Base-by-base conservation (phyloP, 768 basidiomycete genomes). In the Galerina sulciceps region DNA sequence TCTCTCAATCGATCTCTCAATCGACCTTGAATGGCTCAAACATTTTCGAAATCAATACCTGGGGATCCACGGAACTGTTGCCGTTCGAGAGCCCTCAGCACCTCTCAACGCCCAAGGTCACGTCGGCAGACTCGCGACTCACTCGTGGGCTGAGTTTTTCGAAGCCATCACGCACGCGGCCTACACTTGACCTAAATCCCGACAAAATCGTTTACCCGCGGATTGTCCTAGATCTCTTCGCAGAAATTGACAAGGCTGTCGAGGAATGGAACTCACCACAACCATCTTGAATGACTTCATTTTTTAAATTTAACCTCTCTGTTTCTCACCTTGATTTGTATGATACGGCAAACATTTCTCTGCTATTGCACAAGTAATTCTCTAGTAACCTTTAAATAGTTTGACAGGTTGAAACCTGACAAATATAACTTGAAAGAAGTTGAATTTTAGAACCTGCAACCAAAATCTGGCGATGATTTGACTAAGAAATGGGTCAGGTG, bases 241-340 rank as follows among this genome's bases (percentile, higher is more conserved):
- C 52, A 10, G 74, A 77, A 37, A 64, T 78, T 3, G 75, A 80
- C 44, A 54, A 61, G 42, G 74, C 68, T 10, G 72, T 76, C 55
- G 59, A 50, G 47, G 70, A 71, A 56, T 79, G 77, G 77, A 62
- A 46, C 36, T 35, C 37, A 44, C 34, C 22, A 34, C 17, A 17
- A 36, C 10, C 26, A 37, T 35, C 34, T n/a, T 45, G 50, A 26
- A 18, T 45, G 41, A 45, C 35, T 36, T 15, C 14, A 26, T 49
- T 18, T 41, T 42, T 11, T 58, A n/a, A n/a, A 34, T 23, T 49
- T 17, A 36, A 31, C 26, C 26, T 17, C 59, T 49, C 13, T 44
- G 37, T 22, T 46, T 55, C 45, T 49, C 40, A 41, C 44, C 46
- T 59, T 43, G 58, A 48, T 59, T 54, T 55, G 53, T 54, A 18